phyloP scores from a whole-genome alignment of 2,329 filamentous ascomycete species.

The Cladobotryum protrusum region DNA sequence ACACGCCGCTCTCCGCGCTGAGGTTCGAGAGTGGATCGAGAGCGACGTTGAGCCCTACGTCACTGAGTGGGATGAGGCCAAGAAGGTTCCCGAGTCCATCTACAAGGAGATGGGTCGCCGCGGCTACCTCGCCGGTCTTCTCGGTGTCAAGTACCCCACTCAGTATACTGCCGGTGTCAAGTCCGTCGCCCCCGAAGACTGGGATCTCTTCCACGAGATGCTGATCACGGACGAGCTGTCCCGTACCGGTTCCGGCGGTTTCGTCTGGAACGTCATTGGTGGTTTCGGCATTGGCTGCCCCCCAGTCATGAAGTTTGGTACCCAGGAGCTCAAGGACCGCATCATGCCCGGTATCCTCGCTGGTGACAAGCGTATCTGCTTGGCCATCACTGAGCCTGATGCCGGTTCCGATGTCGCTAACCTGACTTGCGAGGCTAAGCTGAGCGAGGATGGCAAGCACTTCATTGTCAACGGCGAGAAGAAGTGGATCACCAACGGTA shows the following conservation, averaged over 20 bases:
- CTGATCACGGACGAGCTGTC: slow-evolving; percentile 91
- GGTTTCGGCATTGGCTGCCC: slow-evolving; percentile 96
- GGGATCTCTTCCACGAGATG: slow-evolving; percentile 98
- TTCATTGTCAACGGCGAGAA: slow-evolving; percentile 99
- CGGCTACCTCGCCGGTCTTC: slow-evolving; percentile 86
- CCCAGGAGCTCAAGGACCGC: slow-evolving; percentile 75
- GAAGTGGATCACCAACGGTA: slow-evolving; percentile 99
- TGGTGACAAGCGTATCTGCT: slow-evolving; percentile 94
- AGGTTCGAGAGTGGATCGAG: slow-evolving; percentile 90
- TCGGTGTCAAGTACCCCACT: slow-evolving; percentile 76
- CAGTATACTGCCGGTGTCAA: slow-evolving; percentile 68
- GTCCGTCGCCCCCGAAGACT: slow-evolving; percentile 78
- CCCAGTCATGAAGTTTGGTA: slow-evolving; percentile 86
- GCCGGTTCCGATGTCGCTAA: slow-evolving; percentile 94
- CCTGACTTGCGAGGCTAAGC: slow-evolving; percentile 89
- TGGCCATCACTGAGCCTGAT: slow-evolving; percentile 95
- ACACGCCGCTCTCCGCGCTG: slow-evolving; percentile 82
- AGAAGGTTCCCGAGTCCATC: slow-evolving; percentile 78
- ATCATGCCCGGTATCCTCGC: slow-evolving; percentile 82
- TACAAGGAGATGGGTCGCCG: slow-evolving; percentile 94
- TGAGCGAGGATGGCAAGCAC: slow-evolving; percentile 92
- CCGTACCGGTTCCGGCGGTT: slow-evolving; percentile 78
- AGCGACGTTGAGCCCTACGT: slow-evolving; percentile 84
- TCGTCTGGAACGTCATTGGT: slow-evolving; percentile 95
- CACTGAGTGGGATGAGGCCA: slow-evolving; percentile 94